Conservation (phyloP, 2,329 filamentous ascomycete genomes). For the Zymoseptoria pseudotritici region DNA sequence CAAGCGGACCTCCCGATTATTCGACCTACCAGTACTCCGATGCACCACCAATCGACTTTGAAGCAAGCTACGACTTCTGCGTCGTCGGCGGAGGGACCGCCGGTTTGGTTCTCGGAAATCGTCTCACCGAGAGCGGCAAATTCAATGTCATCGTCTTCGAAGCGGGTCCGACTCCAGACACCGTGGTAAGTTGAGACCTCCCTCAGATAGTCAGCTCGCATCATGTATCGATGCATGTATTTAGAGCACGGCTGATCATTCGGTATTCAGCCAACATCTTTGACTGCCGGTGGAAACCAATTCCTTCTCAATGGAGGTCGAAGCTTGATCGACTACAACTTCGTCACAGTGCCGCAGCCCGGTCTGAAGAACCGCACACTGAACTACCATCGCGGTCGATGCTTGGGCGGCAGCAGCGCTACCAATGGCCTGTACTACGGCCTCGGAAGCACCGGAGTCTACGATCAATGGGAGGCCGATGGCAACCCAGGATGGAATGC, state of each 20-base stretch:
- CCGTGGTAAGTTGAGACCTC: not conserved
- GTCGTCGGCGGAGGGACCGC: constrained; percentile 17
- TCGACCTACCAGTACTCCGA: constrained; percentile 10
- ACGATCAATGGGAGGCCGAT: constrained; percentile 10
- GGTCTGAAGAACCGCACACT: constrained; percentile 14
- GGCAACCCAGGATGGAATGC: constrained; percentile 15
- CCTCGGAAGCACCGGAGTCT: constrained; percentile 6
- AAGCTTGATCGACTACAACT: constrained; percentile 15
- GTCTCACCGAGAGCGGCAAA: constrained; percentile 14
- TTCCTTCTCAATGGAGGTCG: constrained; percentile 11
- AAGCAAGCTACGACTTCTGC: constrained; percentile 13
- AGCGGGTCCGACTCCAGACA: constrained; percentile 11
- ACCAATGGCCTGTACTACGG: constrained; percentile 14
- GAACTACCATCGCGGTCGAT: constrained; percentile 12
- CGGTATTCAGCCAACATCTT: constrained; percentile 1
- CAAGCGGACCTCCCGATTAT: constrained; percentile 7
- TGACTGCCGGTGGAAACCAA: constrained; percentile 11
- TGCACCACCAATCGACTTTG: constrained; percentile 1
- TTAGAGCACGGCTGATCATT: not conserved
- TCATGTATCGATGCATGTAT: not conserved
- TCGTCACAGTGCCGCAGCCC: constrained; percentile 8
- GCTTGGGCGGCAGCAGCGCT: constrained; percentile 11
- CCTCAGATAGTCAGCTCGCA: not conserved
- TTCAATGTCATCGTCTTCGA: constrained; percentile 12
- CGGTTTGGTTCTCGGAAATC: constrained; percentile 15